Evolutionary conservation across 1,284 basidiomycete species (phyloP).

Genomic region (Sanghuangporus weigelae): DNA sequence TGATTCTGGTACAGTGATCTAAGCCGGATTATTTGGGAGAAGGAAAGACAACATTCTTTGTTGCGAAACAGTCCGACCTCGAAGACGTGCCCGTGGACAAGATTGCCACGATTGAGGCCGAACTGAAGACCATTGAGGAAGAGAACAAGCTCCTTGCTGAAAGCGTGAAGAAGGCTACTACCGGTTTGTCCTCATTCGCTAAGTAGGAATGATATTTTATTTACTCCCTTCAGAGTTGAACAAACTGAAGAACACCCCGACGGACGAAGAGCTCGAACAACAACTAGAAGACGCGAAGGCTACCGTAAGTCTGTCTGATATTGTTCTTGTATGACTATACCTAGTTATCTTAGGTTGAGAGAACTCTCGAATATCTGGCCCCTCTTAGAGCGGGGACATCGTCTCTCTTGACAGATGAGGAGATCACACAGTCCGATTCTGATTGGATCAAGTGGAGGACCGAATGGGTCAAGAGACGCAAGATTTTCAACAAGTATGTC

Average conservation of each 20-base stretch:
- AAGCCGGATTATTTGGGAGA: slow-evolving; percentile 45
- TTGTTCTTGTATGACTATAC: background rate
- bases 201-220: background rate
- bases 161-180: slow-evolving; percentile 44
- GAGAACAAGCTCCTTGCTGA: slow-evolving; percentile 48
- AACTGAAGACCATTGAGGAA: slow-evolving; percentile 54
- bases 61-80: slow-evolving; percentile 66
- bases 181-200: slow-evolving; percentile 36
- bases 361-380: slow-evolving; percentile 44
- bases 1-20: slow-evolving; percentile 53
- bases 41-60: slow-evolving; percentile 84
- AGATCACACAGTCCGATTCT: slow-evolving; percentile 52
- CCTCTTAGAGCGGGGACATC: slow-evolving; percentile 62
- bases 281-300: slow-evolving; percentile 41
- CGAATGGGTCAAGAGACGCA: slow-evolving; percentile 68
- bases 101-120: slow-evolving; percentile 49
- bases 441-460: slow-evolving; percentile 69
- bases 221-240: slow-evolving; percentile 47
- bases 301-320: slow-evolving; percentile 32
- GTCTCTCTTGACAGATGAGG: slow-evolving; percentile 55
- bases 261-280: slow-evolving; percentile 56
- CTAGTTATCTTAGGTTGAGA: slow-evolving; percentile 38
- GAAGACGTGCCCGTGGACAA: slow-evolving; percentile 54
- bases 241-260: slow-evolving; percentile 57
- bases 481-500: slow-evolving; percentile 62